Evolutionary conservation across 1,139 yeast species (phyloP).

Genomic region (Candida albicans): DNA sequence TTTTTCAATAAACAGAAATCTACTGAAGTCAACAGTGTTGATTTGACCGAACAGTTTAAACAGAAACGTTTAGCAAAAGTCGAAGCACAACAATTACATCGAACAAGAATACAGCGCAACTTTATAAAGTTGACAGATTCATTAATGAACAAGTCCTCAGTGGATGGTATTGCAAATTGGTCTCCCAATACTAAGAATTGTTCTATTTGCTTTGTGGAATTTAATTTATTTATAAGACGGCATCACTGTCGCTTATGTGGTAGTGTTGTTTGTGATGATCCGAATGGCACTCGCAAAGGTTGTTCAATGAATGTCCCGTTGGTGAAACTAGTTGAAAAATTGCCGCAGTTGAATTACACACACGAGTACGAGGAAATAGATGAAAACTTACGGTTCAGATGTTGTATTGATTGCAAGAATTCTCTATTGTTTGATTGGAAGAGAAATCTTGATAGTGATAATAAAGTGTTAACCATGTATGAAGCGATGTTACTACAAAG

Average conservation of each 20-base stretch:
- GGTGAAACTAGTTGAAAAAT: conserved; percentile 42
- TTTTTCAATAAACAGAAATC: conserved; percentile 37
- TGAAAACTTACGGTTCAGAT: conserved; percentile 31
- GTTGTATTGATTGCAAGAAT: conserved; percentile 71
- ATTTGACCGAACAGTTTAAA: conserved; percentile 48
- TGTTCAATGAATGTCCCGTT: conserved; percentile 79
- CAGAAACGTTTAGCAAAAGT: conserved; percentile 37
- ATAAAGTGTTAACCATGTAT: conserved; percentile 28
- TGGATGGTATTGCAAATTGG: conserved; percentile 50
- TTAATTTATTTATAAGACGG: conserved; percentile 62
- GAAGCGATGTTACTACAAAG: conserved; percentile 36
- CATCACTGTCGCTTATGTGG: conserved; percentile 94
- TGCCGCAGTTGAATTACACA: conserved; percentile 40
- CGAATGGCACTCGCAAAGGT: conserved; percentile 28
- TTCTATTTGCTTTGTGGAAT: conserved; percentile 59
- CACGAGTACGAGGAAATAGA: conserved; percentile 18
- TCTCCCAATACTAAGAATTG: conserved; percentile 60
- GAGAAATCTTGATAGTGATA: conserved; percentile 27
- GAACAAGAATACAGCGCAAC: conserved; percentile 63
- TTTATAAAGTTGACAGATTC: conserved; percentile 46
- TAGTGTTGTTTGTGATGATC: conserved; percentile 71
- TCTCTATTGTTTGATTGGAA: conserved; percentile 58
- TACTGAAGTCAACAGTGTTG: conserved; percentile 56
- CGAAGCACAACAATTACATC: conserved; percentile 47
- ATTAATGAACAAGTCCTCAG: conserved; percentile 17